Evolutionary conservation across 106 monocot species (phyloP).

Genomic region (Acanthochlamys bracteata): DNA sequence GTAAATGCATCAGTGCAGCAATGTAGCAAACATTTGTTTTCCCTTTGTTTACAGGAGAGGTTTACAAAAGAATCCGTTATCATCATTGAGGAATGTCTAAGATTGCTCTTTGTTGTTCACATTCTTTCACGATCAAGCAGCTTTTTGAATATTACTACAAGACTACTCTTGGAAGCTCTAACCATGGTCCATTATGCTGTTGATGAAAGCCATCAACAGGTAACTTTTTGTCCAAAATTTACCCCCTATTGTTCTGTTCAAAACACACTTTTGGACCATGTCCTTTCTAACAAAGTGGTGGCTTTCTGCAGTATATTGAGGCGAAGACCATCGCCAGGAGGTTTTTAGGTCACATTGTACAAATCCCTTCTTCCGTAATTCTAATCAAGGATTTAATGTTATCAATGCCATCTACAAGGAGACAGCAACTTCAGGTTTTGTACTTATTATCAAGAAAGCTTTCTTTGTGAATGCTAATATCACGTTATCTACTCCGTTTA

Average conservation of each 20-base stretch:
- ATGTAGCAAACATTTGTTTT: no score
- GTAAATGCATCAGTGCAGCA: no score
- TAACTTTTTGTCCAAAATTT: conserved; percentile 10
- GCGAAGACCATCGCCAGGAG: conserved; percentile 51
- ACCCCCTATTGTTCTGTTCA: no score
- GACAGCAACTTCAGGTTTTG: conserved; percentile 78
- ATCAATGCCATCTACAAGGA: conserved; percentile 38
- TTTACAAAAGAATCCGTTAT: conserved; percentile 37
- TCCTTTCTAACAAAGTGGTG: no score
- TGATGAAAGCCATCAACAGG: conserved; percentile 43
- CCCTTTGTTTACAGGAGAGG: conserved; percentile 30
- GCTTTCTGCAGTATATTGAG: conserved; percentile 8
- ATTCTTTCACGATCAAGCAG: conserved; percentile 52
- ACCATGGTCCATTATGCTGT: conserved; percentile 49
- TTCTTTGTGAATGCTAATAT: background rate
- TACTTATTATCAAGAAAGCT: background rate
- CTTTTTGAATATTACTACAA: conserved; percentile 22
- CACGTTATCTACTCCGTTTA: background rate
- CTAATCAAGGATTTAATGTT: conserved; percentile 77
- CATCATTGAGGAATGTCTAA: conserved; percentile 64
- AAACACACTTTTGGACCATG: no score
- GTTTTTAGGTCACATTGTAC: conserved; percentile 72
- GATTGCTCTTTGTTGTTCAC: conserved; percentile 61
- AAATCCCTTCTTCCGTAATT: conserved; percentile 51
- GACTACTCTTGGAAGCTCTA: conserved; percentile 65